Conservation (phyloP, 345 rosid genomes). For the Garcia nutans region DNA sequence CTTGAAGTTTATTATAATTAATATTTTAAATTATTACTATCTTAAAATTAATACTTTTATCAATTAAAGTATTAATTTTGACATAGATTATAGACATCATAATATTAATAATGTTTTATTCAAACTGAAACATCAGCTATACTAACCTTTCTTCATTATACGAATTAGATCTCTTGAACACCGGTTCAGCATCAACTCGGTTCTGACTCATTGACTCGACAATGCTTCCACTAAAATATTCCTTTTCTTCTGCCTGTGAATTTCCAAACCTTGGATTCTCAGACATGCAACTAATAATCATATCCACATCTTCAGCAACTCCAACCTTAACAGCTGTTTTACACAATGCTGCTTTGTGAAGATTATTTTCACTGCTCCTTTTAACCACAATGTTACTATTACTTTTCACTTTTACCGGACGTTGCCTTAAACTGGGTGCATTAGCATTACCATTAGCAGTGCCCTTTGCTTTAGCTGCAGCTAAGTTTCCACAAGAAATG, state of each 20-base stretch:
- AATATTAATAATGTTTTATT: too few species aligned
- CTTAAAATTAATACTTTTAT: too few species aligned
- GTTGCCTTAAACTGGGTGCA: slow-evolving; percentile 29
- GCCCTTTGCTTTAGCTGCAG: slow-evolving; percentile 37
- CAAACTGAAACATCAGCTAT: background rate
- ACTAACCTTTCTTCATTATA: slow-evolving; percentile 69
- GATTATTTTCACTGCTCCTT: slow-evolving; percentile 23
- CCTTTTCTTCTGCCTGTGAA: slow-evolving; percentile 71
- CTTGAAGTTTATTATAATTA: too few species aligned
- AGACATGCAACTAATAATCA: slow-evolving; percentile 69
- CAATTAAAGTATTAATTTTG: too few species aligned
- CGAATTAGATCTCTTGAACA: slow-evolving; percentile 73
- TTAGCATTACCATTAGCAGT: slow-evolving; percentile 8
- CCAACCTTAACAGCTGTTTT: slow-evolving; percentile 41
- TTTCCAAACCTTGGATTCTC: slow-evolving; percentile 96
- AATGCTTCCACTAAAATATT: slow-evolving; percentile 89
- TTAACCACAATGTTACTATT: slow-evolving; percentile 9
- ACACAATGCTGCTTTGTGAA: slow-evolving; percentile 52
- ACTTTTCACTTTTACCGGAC: background rate
- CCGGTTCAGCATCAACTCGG: slow-evolving; percentile 38
- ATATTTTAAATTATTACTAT: too few species aligned
- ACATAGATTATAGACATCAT: too few species aligned
- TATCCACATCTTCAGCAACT: slow-evolving; percentile 28
- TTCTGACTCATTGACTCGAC: slow-evolving; percentile 57
- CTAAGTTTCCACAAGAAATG: slow-evolving; percentile 70